Evolutionary conservation across 306 rosid species (phyloP).

Genomic region (Vigna radiata): DNA sequence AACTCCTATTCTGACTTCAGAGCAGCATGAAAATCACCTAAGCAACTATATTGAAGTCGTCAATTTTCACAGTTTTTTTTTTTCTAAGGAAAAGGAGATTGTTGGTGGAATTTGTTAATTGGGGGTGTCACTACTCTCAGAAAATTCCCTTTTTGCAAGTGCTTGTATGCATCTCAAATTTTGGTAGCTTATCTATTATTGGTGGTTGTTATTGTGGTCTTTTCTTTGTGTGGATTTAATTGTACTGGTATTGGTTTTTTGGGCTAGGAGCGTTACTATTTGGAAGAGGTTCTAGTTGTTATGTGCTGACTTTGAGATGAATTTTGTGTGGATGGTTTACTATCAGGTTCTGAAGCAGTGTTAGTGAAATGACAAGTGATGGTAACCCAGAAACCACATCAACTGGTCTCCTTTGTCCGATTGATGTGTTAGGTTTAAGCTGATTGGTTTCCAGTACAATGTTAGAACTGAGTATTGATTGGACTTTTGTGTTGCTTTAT

Average conservation of each 20-base stretch:
- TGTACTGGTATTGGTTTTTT: conserved; percentile 26
- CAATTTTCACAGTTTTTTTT: background rate
- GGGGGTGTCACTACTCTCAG: conserved; percentile 24
- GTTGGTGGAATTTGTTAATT: background rate
- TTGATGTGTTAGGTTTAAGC: conserved; percentile 41
- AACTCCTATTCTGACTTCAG: background rate
- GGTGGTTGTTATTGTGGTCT: conserved; percentile 2
- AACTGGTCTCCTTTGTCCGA: conserved; percentile 13
- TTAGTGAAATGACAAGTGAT: conserved; percentile 19
- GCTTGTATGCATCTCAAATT: background rate
- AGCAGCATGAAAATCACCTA: background rate
- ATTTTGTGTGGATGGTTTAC: conserved; percentile 19
- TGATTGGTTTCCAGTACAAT: conserved; percentile 11
- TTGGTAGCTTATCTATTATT: conserved; percentile 28
- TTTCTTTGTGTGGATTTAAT: conserved; percentile 3
- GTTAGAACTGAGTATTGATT: background rate
- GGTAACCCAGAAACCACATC: conserved; percentile 2
- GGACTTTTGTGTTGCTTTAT: conserved; percentile 18
- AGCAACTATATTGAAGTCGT: background rate
- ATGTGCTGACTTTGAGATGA: conserved; percentile 25
- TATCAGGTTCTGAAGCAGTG: conserved; percentile 36
- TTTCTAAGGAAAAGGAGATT: background rate
- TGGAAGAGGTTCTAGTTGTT: conserved; percentile 22
- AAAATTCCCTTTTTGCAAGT: background rate
- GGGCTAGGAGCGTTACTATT: background rate